Evolutionary conservation across 2,329 filamentous ascomycete species (phyloP).

Genomic region (Herpotrichia juniperi): DNA sequence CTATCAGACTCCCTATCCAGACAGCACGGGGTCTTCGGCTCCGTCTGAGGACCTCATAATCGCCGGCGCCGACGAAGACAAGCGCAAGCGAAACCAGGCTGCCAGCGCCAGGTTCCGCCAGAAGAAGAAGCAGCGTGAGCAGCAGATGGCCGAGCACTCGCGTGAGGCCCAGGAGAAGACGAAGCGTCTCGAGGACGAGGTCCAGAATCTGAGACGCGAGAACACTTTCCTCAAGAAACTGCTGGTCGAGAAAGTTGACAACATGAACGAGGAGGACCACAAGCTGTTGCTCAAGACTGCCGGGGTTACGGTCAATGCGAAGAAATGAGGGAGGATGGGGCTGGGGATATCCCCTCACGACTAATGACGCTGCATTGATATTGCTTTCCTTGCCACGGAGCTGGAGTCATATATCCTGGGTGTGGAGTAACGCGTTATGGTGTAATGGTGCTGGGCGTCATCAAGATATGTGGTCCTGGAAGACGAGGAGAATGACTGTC

Average conservation of each 20-base stretch:
- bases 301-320: background rate
- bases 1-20: slow-evolving; percentile 38
- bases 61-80: slow-evolving; percentile 78
- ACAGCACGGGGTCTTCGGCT: slow-evolving; percentile 38
- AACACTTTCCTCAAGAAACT: slow-evolving; percentile 47
- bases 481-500: background rate
- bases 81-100: slow-evolving; percentile 86
- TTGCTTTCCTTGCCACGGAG: background rate
- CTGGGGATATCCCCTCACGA: background rate
- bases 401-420: background rate
- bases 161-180: slow-evolving; percentile 84
- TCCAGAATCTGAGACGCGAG: slow-evolving; percentile 47
- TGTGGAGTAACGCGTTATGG: background rate
- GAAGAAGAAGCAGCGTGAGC: slow-evolving; percentile 96
- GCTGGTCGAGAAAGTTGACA: slow-evolving; percentile 46
- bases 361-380: slow-evolving; percentile 2
- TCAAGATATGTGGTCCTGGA: background rate
- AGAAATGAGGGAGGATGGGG: background rate
- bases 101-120: slow-evolving; percentile 87
- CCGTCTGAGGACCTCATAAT: slow-evolving; percentile 34
- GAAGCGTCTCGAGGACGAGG: slow-evolving; percentile 66
- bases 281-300: slow-evolving; percentile 34
- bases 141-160: slow-evolving; percentile 63
- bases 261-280: slow-evolving; percentile 44
- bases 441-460: background rate